These are phyloP conservation scores for Ustilago loliicola DNA, from an alignment of 1,284 basidiomycete genomes.

Conservation along the genomic window DNA sequence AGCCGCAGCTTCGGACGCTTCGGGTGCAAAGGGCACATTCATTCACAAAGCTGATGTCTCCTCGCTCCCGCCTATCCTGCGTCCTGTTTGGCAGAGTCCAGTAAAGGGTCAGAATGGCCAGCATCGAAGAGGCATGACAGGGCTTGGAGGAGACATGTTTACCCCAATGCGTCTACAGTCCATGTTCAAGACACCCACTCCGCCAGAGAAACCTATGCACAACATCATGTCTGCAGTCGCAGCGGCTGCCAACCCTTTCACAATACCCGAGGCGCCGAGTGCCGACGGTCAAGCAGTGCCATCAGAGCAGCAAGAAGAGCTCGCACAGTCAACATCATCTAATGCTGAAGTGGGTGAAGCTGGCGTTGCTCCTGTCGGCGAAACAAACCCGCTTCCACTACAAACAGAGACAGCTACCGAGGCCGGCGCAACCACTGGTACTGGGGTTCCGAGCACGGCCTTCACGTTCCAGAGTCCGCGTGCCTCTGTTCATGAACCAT, in stretches of 20 bases:
- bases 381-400: not conserved
- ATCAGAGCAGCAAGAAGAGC: not conserved
- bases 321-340: not conserved
- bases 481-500: constrained; percentile 7
- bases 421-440: not conserved
- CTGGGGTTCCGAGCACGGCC: constrained; percentile 29
- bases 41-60: constrained; percentile 63
- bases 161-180: constrained; percentile 65
- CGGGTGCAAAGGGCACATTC: constrained; percentile 55
- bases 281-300: not conserved
- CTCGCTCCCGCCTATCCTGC: constrained; percentile 62
- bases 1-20: constrained; percentile 25
- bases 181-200: constrained; percentile 65
- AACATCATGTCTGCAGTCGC: constrained; percentile 35
- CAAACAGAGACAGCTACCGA: not conserved
- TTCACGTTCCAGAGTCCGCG: constrained; percentile 39
- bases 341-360: not conserved
- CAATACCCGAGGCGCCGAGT: constrained; percentile 11
- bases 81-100: constrained; percentile 63
- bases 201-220: constrained; percentile 30
- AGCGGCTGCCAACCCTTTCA: constrained; percentile 11
- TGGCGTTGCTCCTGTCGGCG: not conserved
- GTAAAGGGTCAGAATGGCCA: constrained; percentile 34
- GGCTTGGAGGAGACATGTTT: constrained; percentile 66
- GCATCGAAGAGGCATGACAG: constrained; percentile 34